Evolutionary conservation across 208 protist species (phyloP).

Genomic region (Trichomonas gallinae): DNA sequence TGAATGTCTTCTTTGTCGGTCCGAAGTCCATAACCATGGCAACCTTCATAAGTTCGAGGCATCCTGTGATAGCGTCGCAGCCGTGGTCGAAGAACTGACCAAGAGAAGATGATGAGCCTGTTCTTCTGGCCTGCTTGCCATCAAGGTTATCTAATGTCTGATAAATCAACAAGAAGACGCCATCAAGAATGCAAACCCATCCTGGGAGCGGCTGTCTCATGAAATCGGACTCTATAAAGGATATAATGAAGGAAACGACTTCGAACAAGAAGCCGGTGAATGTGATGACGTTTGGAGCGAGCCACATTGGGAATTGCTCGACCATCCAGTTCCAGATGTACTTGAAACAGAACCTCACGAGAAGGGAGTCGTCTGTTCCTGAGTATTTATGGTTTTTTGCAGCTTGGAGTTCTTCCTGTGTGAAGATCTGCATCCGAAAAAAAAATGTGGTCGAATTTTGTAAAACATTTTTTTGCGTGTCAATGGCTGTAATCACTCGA

Average conservation of each 20-base stretch:
- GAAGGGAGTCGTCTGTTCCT: not conserved
- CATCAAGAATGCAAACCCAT: constrained; percentile 26
- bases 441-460: too few relatives aligned
- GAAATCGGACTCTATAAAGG: not conserved
- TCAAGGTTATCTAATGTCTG: constrained; percentile 34
- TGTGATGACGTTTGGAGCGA: constrained; percentile 12
- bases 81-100: constrained; percentile 39
- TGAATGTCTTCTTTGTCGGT: not conserved
- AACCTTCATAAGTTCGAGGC: not conserved
- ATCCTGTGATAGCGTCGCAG: not conserved
- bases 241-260: not conserved
- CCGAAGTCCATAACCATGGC: not conserved
- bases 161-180: constrained; percentile 20
- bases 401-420: not conserved
- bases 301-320: not conserved
- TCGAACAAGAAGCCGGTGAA: not conserved
- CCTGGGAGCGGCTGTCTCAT: not conserved
- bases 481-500: too few relatives aligned
- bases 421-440: too few relatives aligned
- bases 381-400: not conserved
- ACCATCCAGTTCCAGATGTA: not conserved
- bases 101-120: constrained; percentile 23
- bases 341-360: not conserved
- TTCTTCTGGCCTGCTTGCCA: constrained; percentile 36
- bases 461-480: too few relatives aligned